These are phyloP conservation scores for Ophiostoma novo-ulmi DNA, from an alignment of 2,329 filamentous ascomycete species.

Conservation along the genomic window DNA sequence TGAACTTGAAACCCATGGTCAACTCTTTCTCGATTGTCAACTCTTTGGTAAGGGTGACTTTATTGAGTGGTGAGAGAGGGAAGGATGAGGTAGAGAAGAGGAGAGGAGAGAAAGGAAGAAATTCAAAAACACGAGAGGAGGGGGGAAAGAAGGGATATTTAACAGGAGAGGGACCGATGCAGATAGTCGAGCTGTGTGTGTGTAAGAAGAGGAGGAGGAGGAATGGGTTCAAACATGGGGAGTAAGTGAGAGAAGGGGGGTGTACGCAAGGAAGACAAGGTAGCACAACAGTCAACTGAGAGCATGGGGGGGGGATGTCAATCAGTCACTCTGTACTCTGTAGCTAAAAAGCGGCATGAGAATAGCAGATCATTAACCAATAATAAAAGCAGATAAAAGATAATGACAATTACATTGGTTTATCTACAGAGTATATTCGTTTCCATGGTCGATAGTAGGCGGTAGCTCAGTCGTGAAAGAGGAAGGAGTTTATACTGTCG, in stretches of 20 bases:
- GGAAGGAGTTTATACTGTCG: conserved; percentile 21
- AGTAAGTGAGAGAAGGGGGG: not conserved
- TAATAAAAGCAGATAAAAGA: not conserved
- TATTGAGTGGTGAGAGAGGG: not conserved
- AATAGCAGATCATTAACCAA: not conserved
- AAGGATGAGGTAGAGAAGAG: not conserved
- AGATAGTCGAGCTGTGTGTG: not conserved
- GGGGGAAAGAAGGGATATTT: conserved; percentile 12
- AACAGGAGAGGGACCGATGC: not conserved
- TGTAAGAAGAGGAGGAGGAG: not conserved
- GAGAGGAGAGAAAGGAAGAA: not conserved
- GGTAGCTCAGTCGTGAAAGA: conserved; percentile 15
- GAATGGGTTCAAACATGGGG: no score
- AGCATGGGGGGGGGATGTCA: conserved; percentile 15
- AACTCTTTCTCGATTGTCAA: not conserved
- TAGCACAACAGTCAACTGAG: conserved; percentile 17
- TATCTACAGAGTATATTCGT: conserved; percentile 9
- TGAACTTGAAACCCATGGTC: conserved; percentile 27
- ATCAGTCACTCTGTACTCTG: not conserved
- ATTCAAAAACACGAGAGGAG: not conserved
- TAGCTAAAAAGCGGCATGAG: not conserved
- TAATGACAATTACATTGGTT: not conserved
- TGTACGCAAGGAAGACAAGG: conserved; percentile 14
- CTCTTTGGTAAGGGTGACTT: not conserved
- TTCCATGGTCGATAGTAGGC: not conserved